Evolutionary conservation across 2,329 filamentous ascomycete genomes (phyloP).

Genomic region (Leptosphaerulina australis): DNA sequence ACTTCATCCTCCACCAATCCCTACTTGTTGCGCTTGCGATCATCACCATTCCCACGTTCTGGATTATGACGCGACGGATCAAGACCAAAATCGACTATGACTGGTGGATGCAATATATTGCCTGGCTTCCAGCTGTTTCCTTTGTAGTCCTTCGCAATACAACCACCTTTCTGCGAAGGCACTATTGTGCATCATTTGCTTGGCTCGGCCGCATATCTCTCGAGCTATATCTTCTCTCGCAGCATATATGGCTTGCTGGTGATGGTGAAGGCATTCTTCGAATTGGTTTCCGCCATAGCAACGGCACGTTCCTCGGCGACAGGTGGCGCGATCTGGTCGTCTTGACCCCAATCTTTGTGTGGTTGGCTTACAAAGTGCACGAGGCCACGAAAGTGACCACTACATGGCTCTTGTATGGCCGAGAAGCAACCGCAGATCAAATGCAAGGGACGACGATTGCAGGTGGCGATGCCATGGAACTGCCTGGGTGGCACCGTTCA

Average conservation of each 20-base stretch:
- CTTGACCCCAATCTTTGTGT: slow-evolving; percentile 53
- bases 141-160: slow-evolving; percentile 61
- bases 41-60: slow-evolving; percentile 41
- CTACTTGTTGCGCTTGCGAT: slow-evolving; percentile 28
- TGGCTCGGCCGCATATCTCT: slow-evolving; percentile 63
- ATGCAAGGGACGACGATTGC: neutral
- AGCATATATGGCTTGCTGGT: slow-evolving; percentile 66
- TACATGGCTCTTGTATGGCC: slow-evolving; percentile 41
- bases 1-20: slow-evolving; percentile 22
- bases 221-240: slow-evolving; percentile 66
- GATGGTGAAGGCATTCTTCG: slow-evolving; percentile 61
- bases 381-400: slow-evolving; percentile 49
- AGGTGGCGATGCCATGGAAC: neutral
- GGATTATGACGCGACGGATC: slow-evolving; percentile 42
- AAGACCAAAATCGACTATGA: slow-evolving; percentile 55
- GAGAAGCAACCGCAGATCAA: neutral
- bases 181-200: slow-evolving; percentile 56
- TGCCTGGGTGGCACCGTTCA: slow-evolving; percentile 11
- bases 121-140: slow-evolving; percentile 60
- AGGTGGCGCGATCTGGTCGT: slow-evolving; percentile 49
- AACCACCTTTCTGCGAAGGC: slow-evolving; percentile 49
- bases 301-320: slow-evolving; percentile 32
- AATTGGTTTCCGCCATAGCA: slow-evolving; percentile 39
- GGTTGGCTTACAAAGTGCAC: slow-evolving; percentile 49
- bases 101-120: slow-evolving; percentile 59